Evolutionary conservation across 2,329 filamentous ascomycete species (phyloP).

Genomic region (Cladophialophora chaetospira): DNA sequence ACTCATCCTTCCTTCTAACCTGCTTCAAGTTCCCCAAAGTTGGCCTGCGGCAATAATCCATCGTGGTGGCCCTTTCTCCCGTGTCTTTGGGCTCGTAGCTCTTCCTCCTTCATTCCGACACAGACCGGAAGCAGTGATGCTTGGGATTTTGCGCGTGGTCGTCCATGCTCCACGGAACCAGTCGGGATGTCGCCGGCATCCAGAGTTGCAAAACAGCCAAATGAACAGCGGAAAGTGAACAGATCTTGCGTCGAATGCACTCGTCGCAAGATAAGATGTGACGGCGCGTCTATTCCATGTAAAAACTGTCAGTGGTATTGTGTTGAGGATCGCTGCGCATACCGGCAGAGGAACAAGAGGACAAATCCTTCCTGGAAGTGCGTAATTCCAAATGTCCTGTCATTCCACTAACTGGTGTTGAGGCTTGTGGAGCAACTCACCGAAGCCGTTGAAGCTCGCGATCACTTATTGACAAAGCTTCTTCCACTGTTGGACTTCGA

Average conservation of each 20-base stretch:
- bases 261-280: slow-evolving; percentile 11
- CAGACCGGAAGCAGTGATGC: too few relatives aligned
- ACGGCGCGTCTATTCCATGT: slow-evolving; percentile 8
- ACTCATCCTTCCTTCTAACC: too few relatives aligned
- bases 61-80: too few relatives aligned
- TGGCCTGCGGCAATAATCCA: too few relatives aligned
- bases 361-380: slow-evolving; percentile 14
- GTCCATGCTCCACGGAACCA: not conserved
- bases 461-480: slow-evolving; percentile 1
- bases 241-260: slow-evolving; percentile 14
- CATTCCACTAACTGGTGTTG: not conserved
- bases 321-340: slow-evolving; percentile 4
- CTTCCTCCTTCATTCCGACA: too few relatives aligned
- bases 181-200: not conserved
- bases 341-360: slow-evolving; percentile 3
- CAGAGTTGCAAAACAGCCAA: not conserved
- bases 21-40: too few relatives aligned
- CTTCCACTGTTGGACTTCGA: slow-evolving; percentile 3
- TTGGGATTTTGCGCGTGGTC: not conserved
- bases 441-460: slow-evolving; percentile 1
- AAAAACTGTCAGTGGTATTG: slow-evolving; percentile 6
- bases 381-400: not conserved
- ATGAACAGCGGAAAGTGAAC: not conserved
- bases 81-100: too few relatives aligned
- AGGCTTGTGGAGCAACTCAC: slow-evolving; percentile 4